Base-by-base conservation (phyloP, 2,329 filamentous ascomycete genomes). In the Microcyclosporella mali region DNA sequence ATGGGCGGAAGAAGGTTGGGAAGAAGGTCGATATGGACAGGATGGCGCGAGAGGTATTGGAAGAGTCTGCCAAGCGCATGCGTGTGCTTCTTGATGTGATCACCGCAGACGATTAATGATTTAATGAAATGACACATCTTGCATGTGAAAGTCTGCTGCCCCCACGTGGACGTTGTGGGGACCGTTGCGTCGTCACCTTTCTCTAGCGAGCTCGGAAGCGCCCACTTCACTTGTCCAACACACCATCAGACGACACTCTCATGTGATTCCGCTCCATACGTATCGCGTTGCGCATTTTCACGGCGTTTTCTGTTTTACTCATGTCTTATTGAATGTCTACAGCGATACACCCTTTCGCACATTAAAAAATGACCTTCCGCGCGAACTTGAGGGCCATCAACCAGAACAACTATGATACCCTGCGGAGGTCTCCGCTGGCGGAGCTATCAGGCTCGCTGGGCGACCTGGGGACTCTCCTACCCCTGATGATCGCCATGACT, bases 371-470 rank as follows among this genome's bases (percentile, higher is more conserved):
- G 48, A 41, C 43, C 18, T 29, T 46, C 28, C 30, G 14, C n/a
- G 34, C 52, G 14, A 52, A 58, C 25, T 49, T 65, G 18, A 53
- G 50, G 25, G 47, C 50, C 17, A 47, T 62, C 34, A 50, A 51
- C 16, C 29, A 50, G 25, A 61, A 81, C 56, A 84, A 84, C 67
- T 59, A 78, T 49, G 60, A 67, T 17, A 80, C 75, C 10, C 66
- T 84, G 46, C 71, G 67, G 47, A 62, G 59, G 16, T 71, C 75
- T 37, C 78, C 81, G 49, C 67, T 84, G 12, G 66, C 84, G 37
- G 90, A 97, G 69, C 79, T 97, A 40, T 94, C 90, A 1, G 90
- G 90, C 39, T 85, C 89, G 0, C 75, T 88, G 2, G 90, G 90
- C 50, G 90, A 95, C 61, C 74, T 95, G 32, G 90, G 90, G 50